These are phyloP conservation scores for Polymyxa betae DNA, from an alignment of 208 protist species.

Conservation along the genomic window DNA sequence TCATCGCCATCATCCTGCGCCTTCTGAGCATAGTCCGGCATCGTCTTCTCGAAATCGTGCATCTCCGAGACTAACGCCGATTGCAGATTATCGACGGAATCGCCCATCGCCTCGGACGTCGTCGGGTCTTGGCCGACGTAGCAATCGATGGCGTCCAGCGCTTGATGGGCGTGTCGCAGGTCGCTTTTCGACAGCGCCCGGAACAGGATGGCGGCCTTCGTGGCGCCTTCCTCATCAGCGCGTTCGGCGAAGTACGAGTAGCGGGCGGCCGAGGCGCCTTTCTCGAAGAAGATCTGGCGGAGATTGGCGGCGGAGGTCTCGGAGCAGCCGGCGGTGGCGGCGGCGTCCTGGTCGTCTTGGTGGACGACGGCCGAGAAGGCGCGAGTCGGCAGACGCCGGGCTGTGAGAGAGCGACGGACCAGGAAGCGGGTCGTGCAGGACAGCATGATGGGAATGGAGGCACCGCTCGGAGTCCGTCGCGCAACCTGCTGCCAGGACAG, in stretches of 20 bases:
- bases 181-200: constrained; percentile 25
- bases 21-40: not conserved
- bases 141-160: not conserved
- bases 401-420: not conserved
- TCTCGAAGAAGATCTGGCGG: constrained; percentile 16
- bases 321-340: not conserved
- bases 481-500: not conserved
- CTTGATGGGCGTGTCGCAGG: not conserved
- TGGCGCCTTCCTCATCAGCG: not conserved
- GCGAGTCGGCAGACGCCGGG: not conserved
- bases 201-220: not conserved
- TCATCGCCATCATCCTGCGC: not conserved
- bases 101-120: constrained; percentile 6
- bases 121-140: not conserved
- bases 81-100: not conserved
- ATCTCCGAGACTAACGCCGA: constrained; percentile 4
- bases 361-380: not conserved
- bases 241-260: constrained; percentile 14
- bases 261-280: not conserved
- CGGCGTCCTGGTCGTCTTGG: not conserved
- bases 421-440: not conserved
- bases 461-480: not conserved
- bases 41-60: constrained; percentile 31
- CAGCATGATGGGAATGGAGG: not conserved
- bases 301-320: not conserved